Evolutionary conservation across 495 filamentous ascomycete species (phyloP).

Genomic region (Aspergillus cavernicola): DNA sequence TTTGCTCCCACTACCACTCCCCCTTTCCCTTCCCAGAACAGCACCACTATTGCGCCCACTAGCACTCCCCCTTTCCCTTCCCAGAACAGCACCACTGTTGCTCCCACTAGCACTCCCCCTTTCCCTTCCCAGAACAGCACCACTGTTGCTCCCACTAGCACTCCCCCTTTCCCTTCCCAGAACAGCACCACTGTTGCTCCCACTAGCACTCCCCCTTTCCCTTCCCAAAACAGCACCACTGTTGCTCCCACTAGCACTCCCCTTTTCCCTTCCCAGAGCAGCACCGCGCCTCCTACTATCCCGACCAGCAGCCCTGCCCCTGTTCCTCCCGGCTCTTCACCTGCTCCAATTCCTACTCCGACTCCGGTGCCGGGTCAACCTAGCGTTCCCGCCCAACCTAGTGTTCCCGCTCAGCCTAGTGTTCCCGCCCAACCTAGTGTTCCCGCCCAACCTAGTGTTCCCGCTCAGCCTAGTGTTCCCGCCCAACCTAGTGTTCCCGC

Average conservation of each 20-base stretch:
- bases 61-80: slow-evolving; percentile 17
- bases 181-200: too few species aligned
- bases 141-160: background rate
- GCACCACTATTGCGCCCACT: slow-evolving; percentile 15
- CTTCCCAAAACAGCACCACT: slow-evolving; percentile 6
- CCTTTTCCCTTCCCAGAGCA: slow-evolving; percentile 23
- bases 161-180: slow-evolving; percentile 17
- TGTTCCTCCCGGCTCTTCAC: slow-evolving; percentile 11
- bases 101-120: background rate
- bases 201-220: slow-evolving; percentile 8
- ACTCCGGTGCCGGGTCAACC: slow-evolving; percentile 3
- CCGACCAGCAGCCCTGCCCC: slow-evolving; percentile 15
- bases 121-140: slow-evolving; percentile 16
- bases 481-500: slow-evolving; percentile 2
- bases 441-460: background rate
- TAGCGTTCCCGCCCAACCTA: slow-evolving; percentile 1
- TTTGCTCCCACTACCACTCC: background rate
- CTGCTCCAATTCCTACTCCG: slow-evolving; percentile 11
- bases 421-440: slow-evolving; percentile 2
- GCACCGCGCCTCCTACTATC: slow-evolving; percentile 16
- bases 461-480: slow-evolving; percentile 7
- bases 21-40: slow-evolving; percentile 22
- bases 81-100: background rate
- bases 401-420: slow-evolving; percentile 2
- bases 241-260: too few species aligned